A percentile compares a stretch with the other conserved stretches of the same genome.
Conservation (phyloP, 345 rosid genomes). For the Pistacia vera region DNA sequence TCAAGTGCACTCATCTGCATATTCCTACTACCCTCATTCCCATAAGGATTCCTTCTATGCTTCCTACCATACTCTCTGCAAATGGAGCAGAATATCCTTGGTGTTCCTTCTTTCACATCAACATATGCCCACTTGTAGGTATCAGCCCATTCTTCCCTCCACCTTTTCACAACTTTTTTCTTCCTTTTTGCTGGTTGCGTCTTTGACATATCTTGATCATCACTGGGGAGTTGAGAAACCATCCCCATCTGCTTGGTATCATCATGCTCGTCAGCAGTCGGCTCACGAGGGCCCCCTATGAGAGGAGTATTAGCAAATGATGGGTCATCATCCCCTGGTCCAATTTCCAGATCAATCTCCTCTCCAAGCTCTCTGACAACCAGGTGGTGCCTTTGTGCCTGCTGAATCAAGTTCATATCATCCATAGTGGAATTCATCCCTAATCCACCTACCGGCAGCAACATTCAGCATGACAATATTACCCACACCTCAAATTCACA, state of each 20-base stretch:
- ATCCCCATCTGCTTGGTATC: slow-evolving; percentile 78
- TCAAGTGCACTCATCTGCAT: slow-evolving; percentile 99
- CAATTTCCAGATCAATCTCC: slow-evolving; percentile 98
- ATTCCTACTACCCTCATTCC: slow-evolving; percentile 98
- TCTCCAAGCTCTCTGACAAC: slow-evolving; percentile 93
- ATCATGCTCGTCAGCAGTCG: slow-evolving; percentile 79
- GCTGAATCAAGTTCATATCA: slow-evolving; percentile 96
- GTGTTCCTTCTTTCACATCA: slow-evolving; percentile 95
- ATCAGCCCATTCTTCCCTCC: slow-evolving; percentile 99
- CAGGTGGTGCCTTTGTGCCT: slow-evolving; percentile 92
- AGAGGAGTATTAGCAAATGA: slow-evolving; percentile 78
- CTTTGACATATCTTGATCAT: slow-evolving; percentile 75
- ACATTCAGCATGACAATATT: slow-evolving; percentile 90
- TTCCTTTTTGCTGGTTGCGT: slow-evolving; percentile 73
- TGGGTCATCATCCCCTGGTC: slow-evolving; percentile 88
- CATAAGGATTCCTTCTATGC: slow-evolving; percentile 96
- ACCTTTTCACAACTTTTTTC: slow-evolving; percentile 96
- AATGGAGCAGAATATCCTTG: slow-evolving; percentile 95
- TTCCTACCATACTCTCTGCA: slow-evolving; percentile 98
- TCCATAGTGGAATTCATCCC: slow-evolving; percentile 95
- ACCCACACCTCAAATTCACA: slow-evolving; percentile 35
- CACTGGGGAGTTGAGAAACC: slow-evolving; percentile 66
- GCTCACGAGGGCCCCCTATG: slow-evolving; percentile 65
- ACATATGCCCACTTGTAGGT: slow-evolving; percentile 99
- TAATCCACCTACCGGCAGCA: slow-evolving; percentile 72